Percentiles rank a stretch among this genome's conserved stretches.
Conservation (phyloP, 2,329 filamentous ascomycete species). For the Metarhizium rileyi region DNA sequence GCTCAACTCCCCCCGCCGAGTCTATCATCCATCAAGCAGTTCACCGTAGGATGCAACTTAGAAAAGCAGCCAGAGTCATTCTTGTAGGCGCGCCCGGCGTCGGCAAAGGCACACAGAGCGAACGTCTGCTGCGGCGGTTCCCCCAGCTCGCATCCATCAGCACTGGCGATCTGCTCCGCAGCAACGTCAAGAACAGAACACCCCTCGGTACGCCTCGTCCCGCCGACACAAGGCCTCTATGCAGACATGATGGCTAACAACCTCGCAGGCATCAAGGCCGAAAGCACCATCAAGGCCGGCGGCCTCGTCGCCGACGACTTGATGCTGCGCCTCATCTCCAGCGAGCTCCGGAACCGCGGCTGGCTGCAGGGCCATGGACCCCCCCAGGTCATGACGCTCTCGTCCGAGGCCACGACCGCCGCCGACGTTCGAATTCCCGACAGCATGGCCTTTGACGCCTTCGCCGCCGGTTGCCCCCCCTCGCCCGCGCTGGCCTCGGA, state of each 20-base stretch:
- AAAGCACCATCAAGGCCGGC: conserved; percentile 77
- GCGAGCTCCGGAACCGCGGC: conserved; percentile 74
- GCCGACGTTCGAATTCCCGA: conserved; percentile 22
- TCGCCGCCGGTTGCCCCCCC: conserved; percentile 2
- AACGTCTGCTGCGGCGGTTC: conserved; percentile 76
- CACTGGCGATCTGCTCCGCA: conserved; percentile 82
- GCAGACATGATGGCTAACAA: neutral
- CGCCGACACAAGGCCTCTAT: neutral
- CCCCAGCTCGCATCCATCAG: conserved; percentile 85
- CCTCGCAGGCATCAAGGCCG: conserved; percentile 71
- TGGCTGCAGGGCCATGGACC: conserved; percentile 56
- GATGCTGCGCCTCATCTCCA: conserved; percentile 85
- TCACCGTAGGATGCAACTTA: conserved; percentile 49
- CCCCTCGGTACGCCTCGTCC: conserved; percentile 56
- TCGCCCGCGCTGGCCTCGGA: conserved; percentile 44
- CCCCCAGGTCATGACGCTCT: conserved; percentile 42
- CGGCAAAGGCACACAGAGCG: conserved; percentile 92
- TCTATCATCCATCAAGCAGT: neutral
- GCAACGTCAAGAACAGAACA: conserved; percentile 85
- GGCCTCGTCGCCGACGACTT: conserved; percentile 85
- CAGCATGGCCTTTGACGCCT: conserved; percentile 11
- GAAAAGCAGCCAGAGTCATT: conserved; percentile 81
- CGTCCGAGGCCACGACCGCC: conserved; percentile 29
- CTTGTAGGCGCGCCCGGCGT: conserved; percentile 93
- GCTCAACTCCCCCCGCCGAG: neutral